These are phyloP conservation scores for Rhodotorula babjevae DNA, from an alignment of 768 basidiomycete species.

Conservation along the genomic window DNA sequence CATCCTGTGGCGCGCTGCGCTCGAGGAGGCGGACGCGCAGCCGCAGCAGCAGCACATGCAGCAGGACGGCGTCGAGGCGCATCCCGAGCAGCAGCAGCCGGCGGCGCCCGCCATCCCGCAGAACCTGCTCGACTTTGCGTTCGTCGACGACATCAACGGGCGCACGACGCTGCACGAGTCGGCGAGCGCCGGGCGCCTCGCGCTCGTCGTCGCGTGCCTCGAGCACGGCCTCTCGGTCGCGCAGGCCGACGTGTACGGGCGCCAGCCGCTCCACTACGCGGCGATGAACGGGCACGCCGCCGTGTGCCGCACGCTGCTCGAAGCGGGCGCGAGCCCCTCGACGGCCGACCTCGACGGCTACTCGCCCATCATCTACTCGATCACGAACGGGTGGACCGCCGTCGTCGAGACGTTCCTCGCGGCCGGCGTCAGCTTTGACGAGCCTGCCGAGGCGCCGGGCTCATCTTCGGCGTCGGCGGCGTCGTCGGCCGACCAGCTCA, in stretches of 20 bases:
- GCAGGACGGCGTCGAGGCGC: slow-evolving; percentile 34
- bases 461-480: slow-evolving; percentile 51
- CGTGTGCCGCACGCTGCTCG: slow-evolving; percentile 71
- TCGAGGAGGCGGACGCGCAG: slow-evolving; percentile 56
- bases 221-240: slow-evolving; percentile 64
- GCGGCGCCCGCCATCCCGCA: slow-evolving; percentile 57
- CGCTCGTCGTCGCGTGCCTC: slow-evolving; percentile 76
- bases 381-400: slow-evolving; percentile 72
- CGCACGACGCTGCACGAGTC: slow-evolving; percentile 87
- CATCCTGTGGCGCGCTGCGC: slow-evolving; percentile 89
- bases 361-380: slow-evolving; percentile 89
- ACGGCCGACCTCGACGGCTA: slow-evolving; percentile 87
- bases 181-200: slow-evolving; percentile 71
- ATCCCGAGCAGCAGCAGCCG: slow-evolving; percentile 54
- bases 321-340: slow-evolving; percentile 61
- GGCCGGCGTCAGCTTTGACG: slow-evolving; percentile 62
- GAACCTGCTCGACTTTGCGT: slow-evolving; percentile 74
- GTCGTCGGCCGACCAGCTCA: slow-evolving; percentile 60
- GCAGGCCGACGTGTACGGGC: slow-evolving; percentile 81
- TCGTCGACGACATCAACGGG: slow-evolving; percentile 94
- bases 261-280: slow-evolving; percentile 90
- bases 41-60: background rate
- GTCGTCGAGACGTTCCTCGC: slow-evolving; percentile 79
- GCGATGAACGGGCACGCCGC: slow-evolving; percentile 81
- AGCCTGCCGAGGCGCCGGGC: slow-evolving; percentile 47